A percentile compares a stretch with the other conserved stretches of the same genome.
These are phyloP conservation scores for Tremella mesenterica DNA, from an alignment of 768 basidiomycete genomes.

Conservation along the genomic window DNA sequence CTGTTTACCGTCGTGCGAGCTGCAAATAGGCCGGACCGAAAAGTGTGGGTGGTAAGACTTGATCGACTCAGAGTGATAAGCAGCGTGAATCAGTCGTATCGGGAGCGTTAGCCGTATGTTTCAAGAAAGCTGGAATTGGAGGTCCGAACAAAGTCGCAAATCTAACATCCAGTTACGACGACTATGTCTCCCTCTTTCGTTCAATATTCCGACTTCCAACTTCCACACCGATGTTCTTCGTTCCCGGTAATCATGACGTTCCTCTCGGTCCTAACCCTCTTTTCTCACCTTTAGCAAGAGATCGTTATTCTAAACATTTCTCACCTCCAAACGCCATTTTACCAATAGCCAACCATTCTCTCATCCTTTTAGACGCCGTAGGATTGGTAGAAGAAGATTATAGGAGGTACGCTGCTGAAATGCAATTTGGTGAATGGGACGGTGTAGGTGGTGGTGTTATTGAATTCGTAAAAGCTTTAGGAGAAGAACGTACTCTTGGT, in stretches of 20 bases:
- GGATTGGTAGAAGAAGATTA: slow-evolving; percentile 44
- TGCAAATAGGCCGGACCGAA: too few relatives aligned
- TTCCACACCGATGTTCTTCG: slow-evolving; percentile 56
- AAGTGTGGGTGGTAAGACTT: too few relatives aligned
- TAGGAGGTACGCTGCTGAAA: slow-evolving; percentile 41
- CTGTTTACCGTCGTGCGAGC: too few relatives aligned
- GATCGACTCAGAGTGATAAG: too few relatives aligned
- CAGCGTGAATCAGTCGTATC: too few relatives aligned
- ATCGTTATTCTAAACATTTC: slow-evolving; percentile 66
- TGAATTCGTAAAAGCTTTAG: slow-evolving; percentile 42
- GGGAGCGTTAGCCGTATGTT: neutral
- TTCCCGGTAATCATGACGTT: slow-evolving; percentile 87
- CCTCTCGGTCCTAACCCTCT: slow-evolving; percentile 51
- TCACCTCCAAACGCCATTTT: slow-evolving; percentile 58
- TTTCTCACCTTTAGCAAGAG: slow-evolving; percentile 50
- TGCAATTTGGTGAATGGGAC: slow-evolving; percentile 48
- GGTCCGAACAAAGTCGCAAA: neutral
- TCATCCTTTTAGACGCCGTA: slow-evolving; percentile 40
- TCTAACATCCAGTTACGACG: slow-evolving; percentile 58
- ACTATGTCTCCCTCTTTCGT: slow-evolving; percentile 60
- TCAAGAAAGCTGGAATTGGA: neutral
- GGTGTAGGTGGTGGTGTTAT: slow-evolving; percentile 43
- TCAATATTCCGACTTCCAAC: slow-evolving; percentile 56
- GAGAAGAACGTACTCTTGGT: slow-evolving; percentile 16
- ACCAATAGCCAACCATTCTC: slow-evolving; percentile 51